Percentiles rank a stretch among this genome's conserved stretches.
Evolutionary conservation across 768 basidiomycete species (phyloP).

Genomic region (Rhodocollybia butyracea): DNA sequence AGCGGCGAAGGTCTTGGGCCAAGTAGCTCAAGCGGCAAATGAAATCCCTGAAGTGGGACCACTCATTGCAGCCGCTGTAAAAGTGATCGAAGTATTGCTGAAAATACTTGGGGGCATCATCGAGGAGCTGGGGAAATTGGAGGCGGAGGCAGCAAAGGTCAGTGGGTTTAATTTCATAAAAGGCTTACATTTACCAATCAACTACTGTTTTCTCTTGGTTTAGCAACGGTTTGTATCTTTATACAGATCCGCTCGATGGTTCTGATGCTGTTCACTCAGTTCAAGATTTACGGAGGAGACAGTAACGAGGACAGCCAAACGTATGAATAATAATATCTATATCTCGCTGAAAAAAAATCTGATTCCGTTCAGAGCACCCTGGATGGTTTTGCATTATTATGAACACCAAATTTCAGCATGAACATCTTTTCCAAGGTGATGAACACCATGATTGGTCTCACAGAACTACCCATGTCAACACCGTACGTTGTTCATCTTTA

Average conservation of each 20-base stretch:
- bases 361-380: neutral
- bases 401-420: neutral
- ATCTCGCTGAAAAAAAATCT: neutral
- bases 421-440: neutral
- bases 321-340: too few species aligned
- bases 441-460: constrained; percentile 2
- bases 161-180: neutral
- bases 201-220: too few species aligned
- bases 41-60: neutral
- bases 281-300: too few species aligned
- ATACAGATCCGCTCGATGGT: too few species aligned
- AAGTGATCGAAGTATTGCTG: neutral
- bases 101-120: neutral
- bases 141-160: neutral
- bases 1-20: neutral
- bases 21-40: neutral
- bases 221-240: too few species aligned
- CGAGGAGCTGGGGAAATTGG: neutral
- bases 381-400: neutral
- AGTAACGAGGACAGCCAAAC: too few species aligned
- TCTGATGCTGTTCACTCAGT: too few species aligned
- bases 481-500: neutral
- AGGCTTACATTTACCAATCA: too few species aligned
- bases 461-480: neutral
- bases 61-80: neutral